These are phyloP conservation scores for Debaryomyces nepalensis DNA, from an alignment of 1,139 yeast species.

Conservation along the genomic window DNA sequence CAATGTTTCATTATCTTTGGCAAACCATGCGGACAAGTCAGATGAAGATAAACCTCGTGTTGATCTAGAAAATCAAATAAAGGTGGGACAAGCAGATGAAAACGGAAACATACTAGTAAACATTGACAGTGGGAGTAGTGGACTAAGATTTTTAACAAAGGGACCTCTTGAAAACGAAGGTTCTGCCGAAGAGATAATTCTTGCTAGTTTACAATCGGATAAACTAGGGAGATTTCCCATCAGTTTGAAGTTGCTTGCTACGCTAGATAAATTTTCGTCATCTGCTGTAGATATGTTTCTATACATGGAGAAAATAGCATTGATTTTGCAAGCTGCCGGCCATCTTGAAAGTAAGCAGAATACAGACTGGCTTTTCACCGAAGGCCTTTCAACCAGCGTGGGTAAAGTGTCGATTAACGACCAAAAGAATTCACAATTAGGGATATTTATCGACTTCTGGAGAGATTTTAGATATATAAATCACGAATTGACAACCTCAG, in stretches of 20 bases:
- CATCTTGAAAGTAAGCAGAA: constrained; percentile 22
- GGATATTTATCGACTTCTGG: constrained; percentile 45
- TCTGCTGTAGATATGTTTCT: constrained; percentile 37
- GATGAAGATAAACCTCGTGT: constrained; percentile 5
- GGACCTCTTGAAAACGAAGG: constrained; percentile 14
- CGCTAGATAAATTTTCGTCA: constrained; percentile 40
- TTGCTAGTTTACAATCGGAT: constrained; percentile 28
- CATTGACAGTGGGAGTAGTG: constrained; percentile 16
- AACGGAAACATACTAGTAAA: constrained; percentile 2
- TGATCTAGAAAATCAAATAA: constrained; percentile 4
- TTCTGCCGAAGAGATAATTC: constrained; percentile 35
- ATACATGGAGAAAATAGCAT: constrained; percentile 38
- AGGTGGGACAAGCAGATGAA: constrained; percentile 7
- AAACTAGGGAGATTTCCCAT: constrained; percentile 38
- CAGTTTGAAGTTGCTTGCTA: constrained; percentile 43
- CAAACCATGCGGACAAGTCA: constrained; percentile 25
- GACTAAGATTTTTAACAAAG: constrained; percentile 12
- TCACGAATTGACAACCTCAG: constrained; percentile 24
- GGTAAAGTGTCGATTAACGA: constrained; percentile 40
- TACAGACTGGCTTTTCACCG: constrained; percentile 24
- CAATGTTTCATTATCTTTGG: constrained; percentile 43
- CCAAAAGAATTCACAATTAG: constrained; percentile 28
- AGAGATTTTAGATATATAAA: constrained; percentile 36
- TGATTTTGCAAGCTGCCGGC: constrained; percentile 32
- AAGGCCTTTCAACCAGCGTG: constrained; percentile 30